Base-by-base conservation (phyloP, 2,329 filamentous ascomycete genomes). In the Neurospora crassa region DNA sequence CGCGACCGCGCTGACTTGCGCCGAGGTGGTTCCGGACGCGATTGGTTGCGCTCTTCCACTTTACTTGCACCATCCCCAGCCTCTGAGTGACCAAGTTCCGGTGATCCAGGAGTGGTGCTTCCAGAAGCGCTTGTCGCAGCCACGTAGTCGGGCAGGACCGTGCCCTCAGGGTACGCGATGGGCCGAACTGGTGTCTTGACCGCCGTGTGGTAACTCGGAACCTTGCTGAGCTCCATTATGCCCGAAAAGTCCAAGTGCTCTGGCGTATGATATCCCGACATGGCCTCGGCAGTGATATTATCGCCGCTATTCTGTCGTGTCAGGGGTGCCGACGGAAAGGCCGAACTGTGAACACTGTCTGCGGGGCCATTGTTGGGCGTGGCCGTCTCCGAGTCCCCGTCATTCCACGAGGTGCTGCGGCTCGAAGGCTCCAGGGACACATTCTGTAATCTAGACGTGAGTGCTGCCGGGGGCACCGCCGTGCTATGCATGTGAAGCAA, bases 141-240 rank as follows among this genome's bases (percentile, higher is more conserved):
- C 71, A 86, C 81, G 77, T 94, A 94, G 77, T 92, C 89, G 0
- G 91, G 91, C 6, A 92, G 84, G 14, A 80, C 80, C 5, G 82
- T 79, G 41, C 84, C 83, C 29, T 84, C 84, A 7, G 84, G 80
- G 63, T 83, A 84, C 68, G 82, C 84, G 16, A 83, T 83, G 42
- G 85, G 84, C 69, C 87, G 84, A 18, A 88, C 86, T 5, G 89
- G 88, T 0, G 89, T 88, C 74, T 87, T 88, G 37, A 93, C 88
- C 0, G 92, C 92, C 1, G 92, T 94, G 18, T 87, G 86, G 78
- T 94, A 94, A 71, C 91, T 94, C 1, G 92, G 92, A 2, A 94
- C 91, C 74, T 91, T 91, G 78, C 85, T 91, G 59, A 94, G 82
- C 74, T 89, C 87, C 68, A 87, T 86, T 74, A 92, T 81, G 73